Evolutionary conservation across 2,329 filamentous ascomycete species (phyloP).

Genomic region (Cladobotryum protrusum): DNA sequence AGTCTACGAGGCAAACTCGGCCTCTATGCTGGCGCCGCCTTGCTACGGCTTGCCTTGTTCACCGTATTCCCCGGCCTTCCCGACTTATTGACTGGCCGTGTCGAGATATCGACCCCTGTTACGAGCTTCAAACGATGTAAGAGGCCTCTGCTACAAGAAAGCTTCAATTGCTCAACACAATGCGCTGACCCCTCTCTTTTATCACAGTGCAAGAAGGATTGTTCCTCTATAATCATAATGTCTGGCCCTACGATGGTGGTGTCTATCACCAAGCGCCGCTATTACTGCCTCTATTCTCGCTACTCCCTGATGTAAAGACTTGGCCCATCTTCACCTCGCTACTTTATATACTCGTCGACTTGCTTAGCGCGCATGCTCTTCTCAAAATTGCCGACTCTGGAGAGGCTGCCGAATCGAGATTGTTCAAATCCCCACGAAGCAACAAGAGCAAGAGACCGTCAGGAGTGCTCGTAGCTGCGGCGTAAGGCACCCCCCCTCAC

Average conservation of each 20-base stretch:
- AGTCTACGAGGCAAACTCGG: conserved; percentile 36
- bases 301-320: conserved; percentile 64
- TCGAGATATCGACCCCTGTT: conserved; percentile 94
- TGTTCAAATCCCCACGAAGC: conserved; percentile 74
- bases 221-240: conserved; percentile 92
- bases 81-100: conserved; percentile 78
- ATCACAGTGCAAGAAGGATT: conserved; percentile 83
- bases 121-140: conserved; percentile 96
- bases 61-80: conserved; percentile 76
- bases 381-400: conserved; percentile 74
- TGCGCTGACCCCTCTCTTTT: conserved; percentile 8
- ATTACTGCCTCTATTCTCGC: conserved; percentile 82
- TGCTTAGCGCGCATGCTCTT: conserved; percentile 75
- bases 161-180: not conserved
- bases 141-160: not conserved
- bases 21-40: conserved; percentile 70
- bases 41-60: conserved; percentile 74
- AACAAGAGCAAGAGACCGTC: conserved; percentile 67
- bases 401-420: conserved; percentile 65
- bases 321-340: conserved; percentile 70
- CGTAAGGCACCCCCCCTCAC: conserved; percentile 45
- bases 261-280: conserved; percentile 78
- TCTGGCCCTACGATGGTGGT: conserved; percentile 94
- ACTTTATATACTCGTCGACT: conserved; percentile 74
- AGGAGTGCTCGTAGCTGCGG: conserved; percentile 68